phyloP scores from a whole-genome alignment of 2,329 filamentous ascomycete genomes.

The Aspergillus sp. region DNA sequence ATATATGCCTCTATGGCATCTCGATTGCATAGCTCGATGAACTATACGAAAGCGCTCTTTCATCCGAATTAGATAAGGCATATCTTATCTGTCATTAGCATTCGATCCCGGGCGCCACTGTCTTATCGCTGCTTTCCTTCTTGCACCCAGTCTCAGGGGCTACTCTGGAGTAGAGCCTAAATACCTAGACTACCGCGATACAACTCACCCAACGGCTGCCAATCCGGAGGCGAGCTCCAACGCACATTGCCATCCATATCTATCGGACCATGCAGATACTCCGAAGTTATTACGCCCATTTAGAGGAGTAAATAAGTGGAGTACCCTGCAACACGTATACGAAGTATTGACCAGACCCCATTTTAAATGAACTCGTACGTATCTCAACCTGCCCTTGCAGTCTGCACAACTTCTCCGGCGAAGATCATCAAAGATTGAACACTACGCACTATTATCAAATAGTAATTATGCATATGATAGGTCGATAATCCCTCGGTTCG shows the following conservation, averaged over 20 bases:
- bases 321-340: background rate
- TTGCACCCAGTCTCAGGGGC: no score
- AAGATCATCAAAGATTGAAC: background rate
- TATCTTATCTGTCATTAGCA: background rate
- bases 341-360: background rate
- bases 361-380: background rate
- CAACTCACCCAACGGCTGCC: background rate
- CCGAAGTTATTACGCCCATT: no score
- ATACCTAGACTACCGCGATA: background rate
- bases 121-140: background rate
- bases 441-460: no score
- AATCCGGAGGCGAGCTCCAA: background rate
- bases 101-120: background rate
- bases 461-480: background rate
- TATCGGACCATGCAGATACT: background rate
- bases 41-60: constrained; percentile 6
- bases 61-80: background rate
- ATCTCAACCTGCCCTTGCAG: background rate
- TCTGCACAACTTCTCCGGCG: background rate
- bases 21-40: constrained; percentile 14
- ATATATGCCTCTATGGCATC: constrained; percentile 15
- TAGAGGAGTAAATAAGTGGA: background rate
- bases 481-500: background rate
- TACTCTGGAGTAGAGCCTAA: background rate
- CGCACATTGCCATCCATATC: background rate